Conservation (phyloP, 2,329 filamentous ascomycete species). For the Coniosporium tulheliwenetii region DNA sequence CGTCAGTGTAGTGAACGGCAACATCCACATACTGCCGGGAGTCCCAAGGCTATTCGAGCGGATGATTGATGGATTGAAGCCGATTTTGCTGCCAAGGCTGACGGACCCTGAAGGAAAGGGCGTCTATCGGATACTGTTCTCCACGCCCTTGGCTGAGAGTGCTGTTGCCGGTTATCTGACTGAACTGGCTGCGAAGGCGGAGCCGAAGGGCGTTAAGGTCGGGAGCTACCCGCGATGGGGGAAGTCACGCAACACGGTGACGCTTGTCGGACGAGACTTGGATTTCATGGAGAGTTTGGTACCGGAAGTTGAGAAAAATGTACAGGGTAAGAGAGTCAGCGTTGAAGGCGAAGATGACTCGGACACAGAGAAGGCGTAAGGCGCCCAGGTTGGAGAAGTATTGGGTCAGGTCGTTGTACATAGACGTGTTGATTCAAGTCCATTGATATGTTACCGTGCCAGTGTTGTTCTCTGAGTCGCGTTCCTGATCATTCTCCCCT, state of each 20-base stretch:
- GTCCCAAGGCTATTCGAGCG: conserved; percentile 73
- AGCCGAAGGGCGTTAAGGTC: conserved; percentile 69
- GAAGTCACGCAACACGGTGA: conserved; percentile 76
- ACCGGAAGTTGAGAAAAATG: conserved; percentile 58
- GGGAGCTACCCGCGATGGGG: conserved; percentile 92
- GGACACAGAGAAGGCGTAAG: conserved; percentile 23
- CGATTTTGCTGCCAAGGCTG: conserved; percentile 52
- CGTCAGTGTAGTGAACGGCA: conserved; percentile 75
- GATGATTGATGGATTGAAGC: conserved; percentile 63
- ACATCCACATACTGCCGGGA: conserved; percentile 83
- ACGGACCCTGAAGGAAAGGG: conserved; percentile 70
- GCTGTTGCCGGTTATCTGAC: conserved; percentile 71
- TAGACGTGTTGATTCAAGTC: too few relatives aligned
- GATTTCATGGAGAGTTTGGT: conserved; percentile 67
- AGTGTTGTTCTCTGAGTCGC: too few relatives aligned
- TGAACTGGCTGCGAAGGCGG: conserved; percentile 57
- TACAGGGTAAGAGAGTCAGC: conserved; percentile 54
- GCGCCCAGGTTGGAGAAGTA: conserved; percentile 7
- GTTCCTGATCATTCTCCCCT: too few relatives aligned
- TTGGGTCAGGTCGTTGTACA: background rate
- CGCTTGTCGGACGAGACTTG: conserved; percentile 62
- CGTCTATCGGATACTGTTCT: conserved; percentile 63
- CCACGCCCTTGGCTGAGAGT: conserved; percentile 79
- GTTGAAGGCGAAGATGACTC: conserved; percentile 48
- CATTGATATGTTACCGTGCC: too few relatives aligned